Base-by-base conservation (phyloP, 257 asterid genomes). In the Avicennia marina region DNA sequence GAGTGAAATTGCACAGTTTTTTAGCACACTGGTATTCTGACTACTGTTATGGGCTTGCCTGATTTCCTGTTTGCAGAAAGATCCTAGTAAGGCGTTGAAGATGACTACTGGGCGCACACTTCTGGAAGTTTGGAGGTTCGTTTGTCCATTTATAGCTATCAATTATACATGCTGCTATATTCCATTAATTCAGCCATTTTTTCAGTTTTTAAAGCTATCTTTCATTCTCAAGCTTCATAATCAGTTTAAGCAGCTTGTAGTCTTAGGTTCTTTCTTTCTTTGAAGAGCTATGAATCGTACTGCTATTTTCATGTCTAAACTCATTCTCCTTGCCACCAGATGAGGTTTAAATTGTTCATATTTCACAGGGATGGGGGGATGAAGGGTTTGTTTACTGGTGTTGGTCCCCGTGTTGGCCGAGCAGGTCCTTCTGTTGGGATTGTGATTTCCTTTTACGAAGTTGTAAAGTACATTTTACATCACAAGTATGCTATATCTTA, bases 361-460 rank as follows among this genome's bases (percentile, higher is more conserved):
- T n/a, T 44, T 40, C 6, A 60, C 86, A 93, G 99, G 77, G 86
- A 73, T 68, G 95, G 99, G 31, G 95, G 99, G 34, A 64, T 86
- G 68, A 93, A 69, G 62, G 99, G 99, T 13, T 71, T 89, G 70
- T 93, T 89, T 53, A 81, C 97, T 13, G 99, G 99, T 15, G 97
- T 84, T 5, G 97, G 97, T 1, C 99, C 99, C 16, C 96, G 99
- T 57, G 91, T 89, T 55, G 95, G 81, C 50, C 97, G 97, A 12
- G 96, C 97, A 11, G 99, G 99, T 33, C 99, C 99, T 48, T 89
- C 99, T 0, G 97, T 93, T 7, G 99, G 95, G 65, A 89, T 93
- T 15, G 97, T 93, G 50, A 67, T 93, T 64, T 93, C 99, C 1
- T 93, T 93, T 60, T 89, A 93, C 38, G 99, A 93, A 75, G 94